Percentiles rank a stretch among this genome's conserved stretches.
Evolutionary conservation across 2,329 filamentous ascomycete genomes (phyloP).

Genomic region (Graphilbum ipis-grandicollis): DNA sequence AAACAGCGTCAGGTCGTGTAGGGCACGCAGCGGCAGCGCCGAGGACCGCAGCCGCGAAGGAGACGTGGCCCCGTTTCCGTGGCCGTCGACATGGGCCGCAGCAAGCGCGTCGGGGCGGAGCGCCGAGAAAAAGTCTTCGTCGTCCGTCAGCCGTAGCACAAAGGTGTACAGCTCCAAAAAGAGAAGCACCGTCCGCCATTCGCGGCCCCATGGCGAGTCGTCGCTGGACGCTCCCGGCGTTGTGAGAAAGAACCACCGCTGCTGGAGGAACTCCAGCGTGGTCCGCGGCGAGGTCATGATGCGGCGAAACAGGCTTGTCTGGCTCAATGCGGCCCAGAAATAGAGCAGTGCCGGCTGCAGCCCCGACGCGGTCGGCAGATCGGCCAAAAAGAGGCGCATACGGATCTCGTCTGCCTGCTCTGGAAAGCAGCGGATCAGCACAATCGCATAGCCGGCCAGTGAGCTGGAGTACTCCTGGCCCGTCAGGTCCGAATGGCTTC

Average conservation of each 20-base stretch:
- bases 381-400: conserved; percentile 80
- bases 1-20: conserved; percentile 62
- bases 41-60: conserved; percentile 37
- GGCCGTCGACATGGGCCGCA: no score
- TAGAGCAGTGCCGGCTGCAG: conserved; percentile 55
- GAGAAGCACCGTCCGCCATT: conserved; percentile 79
- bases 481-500: conserved; percentile 2
- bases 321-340: conserved; percentile 53
- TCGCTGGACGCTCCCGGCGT: conserved; percentile 5
- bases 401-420: conserved; percentile 70
- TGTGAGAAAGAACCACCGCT: conserved; percentile 7
- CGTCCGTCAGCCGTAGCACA: conserved; percentile 79
- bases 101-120: conserved; percentile 11
- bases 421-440: conserved; percentile 73
- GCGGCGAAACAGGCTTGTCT: conserved; percentile 22
- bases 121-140: conserved; percentile 78
- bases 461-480: conserved; percentile 43
- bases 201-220: conserved; percentile 31
- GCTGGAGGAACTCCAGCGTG: conserved; percentile 14
- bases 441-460: conserved; percentile 73
- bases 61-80: conserved; percentile 16
- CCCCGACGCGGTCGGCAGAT: conserved; percentile 29
- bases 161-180: conserved; percentile 94
- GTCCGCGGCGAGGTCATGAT: conserved; percentile 15
- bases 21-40: conserved; percentile 51